Percentiles rank a stretch among this genome's conserved stretches.
These are phyloP conservation scores for Talaromyces wortmannii DNA, from an alignment of 495 filamentous ascomycete genomes.

Conservation along the genomic window DNA sequence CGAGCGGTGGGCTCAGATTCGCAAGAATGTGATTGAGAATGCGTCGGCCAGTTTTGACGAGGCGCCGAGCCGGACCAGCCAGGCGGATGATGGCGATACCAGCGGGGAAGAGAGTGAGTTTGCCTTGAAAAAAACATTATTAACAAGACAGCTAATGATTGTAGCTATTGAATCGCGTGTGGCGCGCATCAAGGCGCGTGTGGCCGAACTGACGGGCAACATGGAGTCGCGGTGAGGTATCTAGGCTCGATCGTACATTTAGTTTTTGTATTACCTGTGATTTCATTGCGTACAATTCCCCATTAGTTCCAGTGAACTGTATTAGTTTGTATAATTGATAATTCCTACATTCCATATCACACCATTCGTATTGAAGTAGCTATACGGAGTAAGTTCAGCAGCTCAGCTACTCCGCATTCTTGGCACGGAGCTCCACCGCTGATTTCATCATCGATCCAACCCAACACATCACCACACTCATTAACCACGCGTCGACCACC, in stretches of 20 bases:
- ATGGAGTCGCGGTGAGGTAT: conserved; percentile 42
- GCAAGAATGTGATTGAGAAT: conserved; percentile 85
- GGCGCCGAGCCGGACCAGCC: conserved; percentile 25
- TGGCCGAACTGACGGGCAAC: conserved; percentile 86
- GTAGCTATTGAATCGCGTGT: conserved; percentile 91
- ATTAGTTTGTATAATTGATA: too few species aligned
- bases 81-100: conserved; percentile 73
- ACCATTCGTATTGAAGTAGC: too few species aligned
- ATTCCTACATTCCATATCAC: too few species aligned
- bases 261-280: background rate
- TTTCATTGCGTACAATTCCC: background rate
- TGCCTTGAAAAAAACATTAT: background rate
- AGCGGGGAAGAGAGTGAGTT: conserved; percentile 94
- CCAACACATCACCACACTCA: background rate
- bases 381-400: too few species aligned
- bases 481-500: background rate
- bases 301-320: background rate
- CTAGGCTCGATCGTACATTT: conserved; percentile 6
- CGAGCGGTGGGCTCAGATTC: conserved; percentile 90
- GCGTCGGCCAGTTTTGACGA: conserved; percentile 55
- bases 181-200: conserved; percentile 93
- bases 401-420: background rate
- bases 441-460: background rate
- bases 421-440: background rate
- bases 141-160: conserved; percentile 5